A percentile compares a stretch with the other conserved stretches of the same genome.
These are phyloP conservation scores for Pseudocercospora pini-densiflorae DNA, from an alignment of 2,329 filamentous ascomycete genomes.

Conservation along the genomic window DNA sequence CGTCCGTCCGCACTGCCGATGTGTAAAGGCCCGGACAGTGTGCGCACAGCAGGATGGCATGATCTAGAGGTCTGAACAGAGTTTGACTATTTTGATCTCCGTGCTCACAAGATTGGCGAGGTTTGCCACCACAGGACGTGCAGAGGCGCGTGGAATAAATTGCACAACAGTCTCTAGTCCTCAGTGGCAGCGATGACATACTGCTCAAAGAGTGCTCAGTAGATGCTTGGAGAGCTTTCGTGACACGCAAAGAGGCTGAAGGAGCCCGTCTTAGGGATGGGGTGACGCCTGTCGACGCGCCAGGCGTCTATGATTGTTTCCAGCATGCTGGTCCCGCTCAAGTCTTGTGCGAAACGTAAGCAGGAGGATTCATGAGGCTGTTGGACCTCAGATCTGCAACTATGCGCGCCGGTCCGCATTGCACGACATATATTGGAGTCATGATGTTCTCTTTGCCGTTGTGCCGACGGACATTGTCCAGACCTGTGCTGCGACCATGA, in stretches of 20 bases:
- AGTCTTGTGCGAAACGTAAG: background rate
- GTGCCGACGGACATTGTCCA: background rate
- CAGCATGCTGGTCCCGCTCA: background rate
- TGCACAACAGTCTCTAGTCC: background rate
- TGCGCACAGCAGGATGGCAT: background rate
- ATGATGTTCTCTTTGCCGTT: background rate
- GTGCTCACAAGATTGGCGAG: slow-evolving; percentile 6
- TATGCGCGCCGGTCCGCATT: slow-evolving; percentile 3
- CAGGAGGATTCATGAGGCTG: background rate
- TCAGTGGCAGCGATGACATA: background rate
- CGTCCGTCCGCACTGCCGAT: background rate
- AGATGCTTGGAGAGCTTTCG: background rate
- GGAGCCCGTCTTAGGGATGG: background rate
- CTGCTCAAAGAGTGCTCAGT: background rate
- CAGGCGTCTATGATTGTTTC: background rate
- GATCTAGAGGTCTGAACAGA: slow-evolving; percentile 7
- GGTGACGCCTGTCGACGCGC: background rate
- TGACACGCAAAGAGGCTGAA: no score
- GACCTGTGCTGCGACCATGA: background rate
- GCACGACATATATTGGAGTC: background rate
- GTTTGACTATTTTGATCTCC: background rate
- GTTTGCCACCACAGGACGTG: background rate
- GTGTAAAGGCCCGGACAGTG: background rate
- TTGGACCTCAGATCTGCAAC: slow-evolving; percentile 5
- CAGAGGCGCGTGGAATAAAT: slow-evolving; percentile 5